Evolutionary conservation across 805 yeast species (phyloP), one percentile per base, ranked within the genome.

Genomic region (Ogataea populi-albae): DNA sequence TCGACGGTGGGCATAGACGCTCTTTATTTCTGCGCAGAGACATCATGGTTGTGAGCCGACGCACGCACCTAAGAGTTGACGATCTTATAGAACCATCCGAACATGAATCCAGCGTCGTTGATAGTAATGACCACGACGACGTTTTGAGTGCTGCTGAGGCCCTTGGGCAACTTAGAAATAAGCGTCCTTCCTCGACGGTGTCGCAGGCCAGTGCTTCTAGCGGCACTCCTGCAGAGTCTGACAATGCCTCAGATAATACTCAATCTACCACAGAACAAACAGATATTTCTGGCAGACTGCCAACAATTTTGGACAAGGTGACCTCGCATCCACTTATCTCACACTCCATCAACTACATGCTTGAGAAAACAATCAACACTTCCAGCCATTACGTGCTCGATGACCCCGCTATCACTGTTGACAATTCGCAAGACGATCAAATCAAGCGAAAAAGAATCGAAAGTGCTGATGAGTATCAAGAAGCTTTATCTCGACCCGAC

Each of bases 271-370:
- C n/a, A n/a, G n/a, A 17, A 19, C 22, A 34, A 30, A 17, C 21
- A 32, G n/a, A n/a, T n/a, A n/a, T n/a, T n/a, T n/a, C n/a, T n/a
- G n/a, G n/a, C n/a, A 26, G 25, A 12, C 14, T 32, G 12, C 22
- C 46, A 1, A 54, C 64, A 2, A 54, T 63, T n/a, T 43, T 62
- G 17, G 62, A 60, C 35, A 62, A 60, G 40, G 61, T 63, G 22
- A 57, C 64, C 3, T 51, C 65, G 0, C 61, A 62, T 40, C 68
- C 68, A 2, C 34, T 63, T 5, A 63, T 63, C 1, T 58, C 66
- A 4, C 54, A 51, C 29, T 60, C 66, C 1, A 60, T 63, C 38
- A 59, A 50, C 30, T 61, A 59, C 35, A 62, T 63, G 52, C 44
- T 62, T 25, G 66, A 63, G 39, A 61, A 55, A 30, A 62, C 63